Base-by-base conservation (phyloP, 2,329 filamentous ascomycete genomes). In the Erysiphe pulchra region DNA sequence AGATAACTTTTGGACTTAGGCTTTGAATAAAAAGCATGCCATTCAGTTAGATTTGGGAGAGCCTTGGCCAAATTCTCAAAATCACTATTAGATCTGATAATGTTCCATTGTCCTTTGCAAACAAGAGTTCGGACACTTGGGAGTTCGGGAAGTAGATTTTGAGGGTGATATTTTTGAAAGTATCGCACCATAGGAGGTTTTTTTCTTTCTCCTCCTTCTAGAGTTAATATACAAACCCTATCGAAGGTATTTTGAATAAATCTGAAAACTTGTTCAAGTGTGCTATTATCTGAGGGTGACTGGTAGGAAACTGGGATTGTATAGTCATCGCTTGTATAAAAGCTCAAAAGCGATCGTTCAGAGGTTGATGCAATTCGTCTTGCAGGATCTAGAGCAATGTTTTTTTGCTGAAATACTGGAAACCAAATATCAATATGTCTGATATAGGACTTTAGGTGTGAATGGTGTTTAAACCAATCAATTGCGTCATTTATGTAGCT, bases 361-460 rank as follows among this genome's bases (percentile, higher is more conserved):
- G n/a, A 16, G n/a, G 8, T 34, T 14, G 33, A 34, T 28, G 24
- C 24, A 34, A 34, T 34, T 11, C 33, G 33, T 13, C 3, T 11
- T 14, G 12, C 4, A 14, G 33, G 33, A 16, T 40, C 38, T 20
- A 40, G 8, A 40, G 9, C 24, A 24, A 9, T 16, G 12, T 17
- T 31, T 52, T 54, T 57, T 39, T 53, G 62, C 14, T 67, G 65
- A 61, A 67, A 84, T 37, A 83, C 77, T 2, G 80, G 79, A 50
- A 84, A 80, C 77, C 79, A 84, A 38, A 83, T 67, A 59, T 84
- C 79, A 48, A 83, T 69, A 54, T 84, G 79, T 51, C 74, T 75
- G 48, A 84, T 73, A 52, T 81, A 73, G 9, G 61, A 53, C 17
- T 70, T 67, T 6, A 84, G 67, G 53, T 80, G 71, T 28, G 67